These are phyloP conservation scores for Cyclotella distinguenda DNA, from an alignment of 108 stramenopile genomes.

Conservation along the genomic window DNA sequence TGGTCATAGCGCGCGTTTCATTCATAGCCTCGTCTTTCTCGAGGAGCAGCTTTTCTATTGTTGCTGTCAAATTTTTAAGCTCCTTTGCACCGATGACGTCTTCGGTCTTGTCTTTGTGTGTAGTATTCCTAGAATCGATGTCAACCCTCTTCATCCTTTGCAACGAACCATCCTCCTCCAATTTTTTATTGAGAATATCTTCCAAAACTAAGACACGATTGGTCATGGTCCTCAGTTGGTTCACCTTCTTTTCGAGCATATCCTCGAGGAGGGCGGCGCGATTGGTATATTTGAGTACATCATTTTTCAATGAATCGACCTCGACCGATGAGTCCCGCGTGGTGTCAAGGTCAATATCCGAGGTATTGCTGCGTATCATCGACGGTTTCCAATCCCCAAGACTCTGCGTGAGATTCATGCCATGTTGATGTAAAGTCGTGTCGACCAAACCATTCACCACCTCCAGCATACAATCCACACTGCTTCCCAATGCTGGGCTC, in stretches of 20 bases:
- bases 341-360: neutral
- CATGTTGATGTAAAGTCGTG: constrained; percentile 2
- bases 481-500: constrained; percentile 6
- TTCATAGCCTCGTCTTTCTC: constrained; percentile 6
- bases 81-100: neutral
- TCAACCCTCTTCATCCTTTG: neutral
- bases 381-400: neutral
- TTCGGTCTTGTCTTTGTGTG: neutral
- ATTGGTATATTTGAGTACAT: constrained; percentile 21
- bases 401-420: neutral
- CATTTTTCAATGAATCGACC: neutral
- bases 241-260: constrained; percentile 20
- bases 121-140: neutral
- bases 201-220: constrained; percentile 31
- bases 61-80: constrained; percentile 21
- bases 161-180: neutral
- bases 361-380: neutral
- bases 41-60: neutral
- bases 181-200: constrained; percentile 15
- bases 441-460: constrained; percentile 23
- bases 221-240: constrained; percentile 24
- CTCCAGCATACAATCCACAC: constrained; percentile 20
- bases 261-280: constrained; percentile 24
- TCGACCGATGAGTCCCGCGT: neutral
- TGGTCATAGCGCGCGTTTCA: constrained; percentile 1